A percentile compares a stretch with the other conserved stretches of the same genome.
phyloP scores from a whole-genome alignment of 345 rosid species.

The Brassica rapa region DNA sequence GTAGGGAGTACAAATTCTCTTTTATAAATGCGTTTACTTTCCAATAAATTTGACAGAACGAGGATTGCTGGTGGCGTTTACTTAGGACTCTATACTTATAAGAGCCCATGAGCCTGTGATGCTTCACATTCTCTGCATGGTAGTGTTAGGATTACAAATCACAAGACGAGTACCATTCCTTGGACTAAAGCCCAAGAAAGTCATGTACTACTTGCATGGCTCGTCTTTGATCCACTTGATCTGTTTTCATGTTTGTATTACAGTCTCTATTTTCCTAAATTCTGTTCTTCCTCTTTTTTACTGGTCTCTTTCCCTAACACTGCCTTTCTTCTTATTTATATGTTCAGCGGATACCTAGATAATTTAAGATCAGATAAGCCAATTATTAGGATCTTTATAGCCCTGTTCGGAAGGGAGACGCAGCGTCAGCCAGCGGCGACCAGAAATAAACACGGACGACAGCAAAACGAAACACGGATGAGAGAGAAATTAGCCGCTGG shows the following conservation, averaged over 20 bases:
- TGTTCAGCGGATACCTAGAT: not conserved
- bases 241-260: not conserved
- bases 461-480: no score
- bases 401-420: no score
- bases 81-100: not conserved
- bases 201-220: not conserved
- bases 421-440: no score
- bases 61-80: not conserved
- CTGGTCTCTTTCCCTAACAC: not conserved
- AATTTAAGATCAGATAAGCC: not conserved
- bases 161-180: not conserved
- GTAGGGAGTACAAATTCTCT: no score
- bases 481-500: no score
- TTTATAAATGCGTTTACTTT: not conserved
- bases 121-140: not conserved
- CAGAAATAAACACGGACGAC: no score
- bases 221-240: not conserved
- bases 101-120: not conserved
- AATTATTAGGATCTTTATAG: not conserved
- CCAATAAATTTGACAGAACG: not conserved
- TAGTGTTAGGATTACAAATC: not conserved
- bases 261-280: not conserved
- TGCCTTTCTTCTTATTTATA: not conserved
- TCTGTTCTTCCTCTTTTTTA: no score
- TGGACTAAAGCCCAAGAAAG: not conserved